Evolutionary conservation across 768 basidiomycete genomes (phyloP).

Genomic region (Podaxis mareebaensis): DNA sequence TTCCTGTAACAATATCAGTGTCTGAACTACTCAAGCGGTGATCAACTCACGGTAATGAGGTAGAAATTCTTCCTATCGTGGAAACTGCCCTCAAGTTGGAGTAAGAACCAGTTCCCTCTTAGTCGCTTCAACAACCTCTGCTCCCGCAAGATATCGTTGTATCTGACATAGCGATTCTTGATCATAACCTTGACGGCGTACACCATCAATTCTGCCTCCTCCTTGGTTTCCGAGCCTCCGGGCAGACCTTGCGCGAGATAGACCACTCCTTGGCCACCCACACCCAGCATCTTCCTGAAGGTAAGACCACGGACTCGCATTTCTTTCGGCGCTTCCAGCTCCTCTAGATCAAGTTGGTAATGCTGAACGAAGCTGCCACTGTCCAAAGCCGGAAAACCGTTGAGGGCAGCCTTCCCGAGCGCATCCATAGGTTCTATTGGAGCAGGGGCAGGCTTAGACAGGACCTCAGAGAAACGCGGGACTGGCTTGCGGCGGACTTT

Average conservation of each 20-base stretch:
- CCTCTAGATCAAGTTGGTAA: neutral
- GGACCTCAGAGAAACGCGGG: constrained; percentile 9
- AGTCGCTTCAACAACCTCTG: constrained; percentile 21
- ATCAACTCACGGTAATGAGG: constrained; percentile 19
- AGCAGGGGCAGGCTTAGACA: neutral
- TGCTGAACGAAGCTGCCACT: neutral
- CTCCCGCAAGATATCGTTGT: constrained; percentile 19
- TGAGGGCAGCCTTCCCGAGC: neutral
- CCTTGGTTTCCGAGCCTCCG: neutral
- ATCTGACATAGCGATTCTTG: constrained; percentile 15
- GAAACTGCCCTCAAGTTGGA: constrained; percentile 22
- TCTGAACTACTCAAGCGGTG: neutral
- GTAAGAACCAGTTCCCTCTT: constrained; percentile 15
- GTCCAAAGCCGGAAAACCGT: constrained; percentile 2
- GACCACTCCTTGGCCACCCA: constrained; percentile 21
- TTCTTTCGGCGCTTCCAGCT: neutral
- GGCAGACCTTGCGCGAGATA: constrained; percentile 17
- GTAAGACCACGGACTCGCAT: constrained; percentile 9
- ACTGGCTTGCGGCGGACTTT: constrained; percentile 20
- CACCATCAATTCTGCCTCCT: neutral
- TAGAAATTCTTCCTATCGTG: constrained; percentile 24
- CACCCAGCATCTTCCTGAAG: constrained; percentile 17
- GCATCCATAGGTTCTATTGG: neutral
- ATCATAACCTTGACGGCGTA: constrained; percentile 21
- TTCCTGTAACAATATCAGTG: constrained; percentile 12